Base-by-base conservation (phyloP, 768 basidiomycete species). In the Russula olivacea region DNA sequence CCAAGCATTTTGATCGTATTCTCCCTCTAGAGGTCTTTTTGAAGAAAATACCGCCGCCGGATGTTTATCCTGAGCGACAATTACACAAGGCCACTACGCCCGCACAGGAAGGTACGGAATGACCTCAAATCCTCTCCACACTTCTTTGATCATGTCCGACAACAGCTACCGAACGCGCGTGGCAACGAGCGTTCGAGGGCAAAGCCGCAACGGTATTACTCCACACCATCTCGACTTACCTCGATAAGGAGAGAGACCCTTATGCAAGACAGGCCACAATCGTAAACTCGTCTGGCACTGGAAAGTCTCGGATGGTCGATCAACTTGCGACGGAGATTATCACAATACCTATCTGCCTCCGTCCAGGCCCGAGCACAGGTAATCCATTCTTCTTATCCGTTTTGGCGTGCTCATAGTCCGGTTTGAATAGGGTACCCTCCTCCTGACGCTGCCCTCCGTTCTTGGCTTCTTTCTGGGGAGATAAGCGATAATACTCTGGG, bases 261-360 rank as follows among this genome's bases (percentile, higher is more conserved):
- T 50, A 28, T 28, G 7, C 25, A 28, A 12, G 49, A 11, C 15
- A 12, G 2, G 14, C 49, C 7, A 32, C 3, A 1, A 58, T 58
- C 2, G 30, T 58, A 14, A 58, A 58, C 19, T 58, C 57, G 2
- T 58, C 57, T 4, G 57, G 57, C 7, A 58, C 57, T 2, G 57
- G 57, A 4, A 58, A 58, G 12, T 58, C 45, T 6, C 56, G 45
- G 1, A 48, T 58, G 45, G 45, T 58, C 11, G 56, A 58, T 28
- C 25, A 58, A 36, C 9, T 58, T 12, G 28, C 28, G 3, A 48
- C 0, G 4, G 12, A 38, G 25, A 25, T 58, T 11, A 58, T 58
- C 0, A 58, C 47, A 0, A 34, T 58, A 0, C 57, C 57, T 0
- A 58, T 58, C 21, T 58, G 57, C 23, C 28, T 58, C 3, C 45